These are phyloP conservation scores for Camelina neglecta DNA, from an alignment of 345 rosid genomes.

Conservation along the genomic window DNA sequence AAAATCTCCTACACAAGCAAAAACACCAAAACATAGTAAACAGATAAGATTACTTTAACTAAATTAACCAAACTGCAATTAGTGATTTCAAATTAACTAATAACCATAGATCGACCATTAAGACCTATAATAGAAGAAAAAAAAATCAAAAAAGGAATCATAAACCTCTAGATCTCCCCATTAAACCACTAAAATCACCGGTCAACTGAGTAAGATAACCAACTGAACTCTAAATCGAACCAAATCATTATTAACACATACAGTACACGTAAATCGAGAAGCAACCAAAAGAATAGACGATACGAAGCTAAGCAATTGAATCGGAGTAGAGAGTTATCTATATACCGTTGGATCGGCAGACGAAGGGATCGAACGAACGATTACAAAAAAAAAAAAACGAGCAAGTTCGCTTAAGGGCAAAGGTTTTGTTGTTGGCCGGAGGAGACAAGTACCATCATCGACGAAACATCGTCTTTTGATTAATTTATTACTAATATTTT, in stretches of 20 bases:
- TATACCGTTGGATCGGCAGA: conserved; percentile 31
- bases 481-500: background rate
- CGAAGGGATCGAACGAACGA: conserved; percentile 35
- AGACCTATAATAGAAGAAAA: background rate
- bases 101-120: background rate
- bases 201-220: background rate
- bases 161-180: conserved; percentile 41
- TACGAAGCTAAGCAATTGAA: background rate
- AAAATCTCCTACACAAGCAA: conserved; percentile 37
- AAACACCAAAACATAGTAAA: no score
- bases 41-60: no score
- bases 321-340: background rate
- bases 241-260: conserved; percentile 25
- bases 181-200: conserved; percentile 40
- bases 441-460: conserved; percentile 6
- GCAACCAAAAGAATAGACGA: background rate
- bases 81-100: background rate
- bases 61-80: background rate
- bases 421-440: conserved; percentile 19
- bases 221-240: conserved; percentile 7
- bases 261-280: conserved; percentile 6
- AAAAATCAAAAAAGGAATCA: background rate
- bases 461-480: background rate
- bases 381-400: background rate
- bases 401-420: conserved; percentile 34